Evolutionary conservation across 495 filamentous ascomycete genomes (phyloP), one percentile per base, ranked within the genome.

Genomic region (Hyaloscypha variabilis): DNA sequence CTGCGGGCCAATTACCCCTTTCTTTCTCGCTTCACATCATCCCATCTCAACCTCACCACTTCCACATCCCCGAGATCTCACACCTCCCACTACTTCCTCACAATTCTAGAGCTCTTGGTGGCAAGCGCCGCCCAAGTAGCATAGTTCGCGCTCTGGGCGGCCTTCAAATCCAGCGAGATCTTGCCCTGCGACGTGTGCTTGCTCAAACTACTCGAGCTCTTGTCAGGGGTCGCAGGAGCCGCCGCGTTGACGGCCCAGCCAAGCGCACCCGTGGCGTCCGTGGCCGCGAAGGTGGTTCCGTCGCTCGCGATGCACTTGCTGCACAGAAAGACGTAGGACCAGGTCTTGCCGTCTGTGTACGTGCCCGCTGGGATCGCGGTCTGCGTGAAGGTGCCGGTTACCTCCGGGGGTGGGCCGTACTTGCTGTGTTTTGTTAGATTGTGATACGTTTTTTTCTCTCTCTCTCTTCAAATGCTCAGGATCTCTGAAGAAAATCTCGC

Each of bases 371-470:
- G 6, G 56, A 59, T 39, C 19, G 56, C 69, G 6, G 59, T 58
- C 53, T 74, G 51, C 29, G 67, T 65, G 63, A 70, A 72, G 51
- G 69, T 71, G 14, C 69, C 64, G 11, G 26, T 73, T 71, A 60
- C 71, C 10, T 78, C 80, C 68, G 89, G 89, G 30, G 84, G 60
- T 6, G 75, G 75, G 0, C 87, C 26, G 31, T 50, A 55, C 19
- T 86, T 28, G 77, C 75, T 51, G 78, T 75, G 68, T 89, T n/a
- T 34, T 34, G 30, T 34, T 34, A 34, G 30, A n/a, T n/a, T n/a
- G n/a, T n/a, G n/a, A n/a, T n/a, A n/a, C n/a, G n/a, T n/a, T n/a
- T n/a, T n/a, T n/a, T n/a, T n/a, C n/a, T n/a, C n/a, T n/a, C n/a
- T n/a, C n/a, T n/a, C n/a, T n/a, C n/a, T n/a, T n/a, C n/a, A n/a